Evolutionary conservation across 2,329 filamentous ascomycete genomes (phyloP).

Genomic region (Paracamarosporium sp.): DNA sequence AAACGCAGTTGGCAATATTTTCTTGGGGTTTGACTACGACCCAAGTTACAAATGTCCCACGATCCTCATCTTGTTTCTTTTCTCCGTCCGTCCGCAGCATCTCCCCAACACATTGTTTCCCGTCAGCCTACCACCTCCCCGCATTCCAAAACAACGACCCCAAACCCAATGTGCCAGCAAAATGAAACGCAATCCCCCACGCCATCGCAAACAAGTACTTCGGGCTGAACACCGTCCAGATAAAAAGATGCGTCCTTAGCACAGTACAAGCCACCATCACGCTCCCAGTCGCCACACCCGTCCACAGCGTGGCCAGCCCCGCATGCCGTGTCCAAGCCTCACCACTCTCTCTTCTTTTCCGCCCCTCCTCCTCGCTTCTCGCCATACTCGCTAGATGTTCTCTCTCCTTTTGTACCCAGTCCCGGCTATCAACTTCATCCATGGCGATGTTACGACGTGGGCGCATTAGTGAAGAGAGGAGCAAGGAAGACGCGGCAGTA

Average conservation of each 20-base stretch:
- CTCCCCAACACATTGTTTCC: no score
- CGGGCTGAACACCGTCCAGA: conserved; percentile 98
- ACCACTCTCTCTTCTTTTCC: conserved; percentile 12
- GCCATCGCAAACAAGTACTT: conserved; percentile 94
- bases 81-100: no score
- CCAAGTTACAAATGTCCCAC: no score
- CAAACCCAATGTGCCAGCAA: conserved; percentile 54
- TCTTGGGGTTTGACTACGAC: no score
- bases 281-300: conserved; percentile 67
- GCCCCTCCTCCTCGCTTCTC: conserved; percentile 18
- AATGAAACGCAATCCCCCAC: conserved; percentile 85
- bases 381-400: conserved; percentile 30
- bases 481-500: conserved; percentile 69
- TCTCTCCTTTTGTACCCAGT: conserved; percentile 41
- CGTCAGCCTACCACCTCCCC: conserved; percentile 37
- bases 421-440: conserved; percentile 23
- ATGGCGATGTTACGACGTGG: conserved; percentile 25
- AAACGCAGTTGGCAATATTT: no score
- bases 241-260: conserved; percentile 88
- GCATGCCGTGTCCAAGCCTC: conserved; percentile 56
- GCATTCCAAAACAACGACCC: conserved; percentile 41
- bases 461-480: conserved; percentile 45
- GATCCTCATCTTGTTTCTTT: no score
- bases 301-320: conserved; percentile 73
- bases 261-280: conserved; percentile 90